Conservation (phyloP, 2,329 filamentous ascomycete species). For the Pestalotiopsis sp. region DNA sequence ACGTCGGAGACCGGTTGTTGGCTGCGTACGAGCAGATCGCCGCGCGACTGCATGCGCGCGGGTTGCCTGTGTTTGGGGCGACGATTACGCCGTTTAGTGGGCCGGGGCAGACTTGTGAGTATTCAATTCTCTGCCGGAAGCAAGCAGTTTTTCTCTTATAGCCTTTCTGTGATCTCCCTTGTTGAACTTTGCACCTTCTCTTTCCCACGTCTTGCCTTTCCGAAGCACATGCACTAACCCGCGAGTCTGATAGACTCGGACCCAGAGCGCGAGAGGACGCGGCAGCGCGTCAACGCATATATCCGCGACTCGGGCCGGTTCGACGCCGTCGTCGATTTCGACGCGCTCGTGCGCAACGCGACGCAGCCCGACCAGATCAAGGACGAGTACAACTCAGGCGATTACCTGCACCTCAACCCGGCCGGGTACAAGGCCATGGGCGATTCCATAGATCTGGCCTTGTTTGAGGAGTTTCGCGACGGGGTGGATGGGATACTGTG, state of each 20-base stretch:
- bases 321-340: slow-evolving; percentile 66
- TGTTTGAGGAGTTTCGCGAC: slow-evolving; percentile 44
- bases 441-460: slow-evolving; percentile 50
- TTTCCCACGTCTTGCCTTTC: no score
- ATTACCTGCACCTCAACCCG: slow-evolving; percentile 62
- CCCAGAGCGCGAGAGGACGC: slow-evolving; percentile 53
- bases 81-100: slow-evolving; percentile 60
- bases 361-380: slow-evolving; percentile 44
- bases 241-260: no score
- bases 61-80: slow-evolving; percentile 58
- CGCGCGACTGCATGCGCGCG: slow-evolving; percentile 51
- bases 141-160: no score
- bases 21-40: slow-evolving; percentile 60
- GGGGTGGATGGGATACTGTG: slow-evolving; percentile 24
- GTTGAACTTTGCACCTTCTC: no score
- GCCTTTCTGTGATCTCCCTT: no score
- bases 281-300: slow-evolving; percentile 59
- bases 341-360: slow-evolving; percentile 50
- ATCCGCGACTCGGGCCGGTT: slow-evolving; percentile 58
- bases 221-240: no score
- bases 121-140: no score
- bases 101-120: slow-evolving; percentile 42
- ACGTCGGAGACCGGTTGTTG: slow-evolving; percentile 50
- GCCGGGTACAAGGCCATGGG: slow-evolving; percentile 59
- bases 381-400: slow-evolving; percentile 53